A percentile compares a stretch with the other conserved stretches of the same genome.
Evolutionary conservation across 2,329 filamentous ascomycete genomes (phyloP).

Genomic region (Basipetospora chlamydospora): DNA sequence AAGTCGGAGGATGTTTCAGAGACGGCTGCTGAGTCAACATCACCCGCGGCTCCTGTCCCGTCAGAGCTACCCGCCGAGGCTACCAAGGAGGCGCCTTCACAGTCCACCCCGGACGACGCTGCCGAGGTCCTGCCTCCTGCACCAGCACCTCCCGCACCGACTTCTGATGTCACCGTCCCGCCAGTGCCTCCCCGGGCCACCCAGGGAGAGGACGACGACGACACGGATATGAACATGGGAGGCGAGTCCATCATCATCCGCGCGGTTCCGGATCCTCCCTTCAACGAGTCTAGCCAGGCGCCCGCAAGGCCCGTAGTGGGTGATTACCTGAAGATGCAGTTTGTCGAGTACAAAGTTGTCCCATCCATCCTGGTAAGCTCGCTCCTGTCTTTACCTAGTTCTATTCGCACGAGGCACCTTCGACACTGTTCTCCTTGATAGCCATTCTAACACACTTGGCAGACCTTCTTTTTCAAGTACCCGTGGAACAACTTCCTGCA

Average conservation of each 20-base stretch:
- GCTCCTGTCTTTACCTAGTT: background rate
- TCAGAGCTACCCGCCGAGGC: background rate
- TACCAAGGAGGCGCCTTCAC: background rate
- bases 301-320: conserved; percentile 59
- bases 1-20: background rate
- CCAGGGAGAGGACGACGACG: background rate
- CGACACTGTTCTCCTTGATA: conserved; percentile 9
- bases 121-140: background rate
- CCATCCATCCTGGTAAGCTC: conserved; percentile 77
- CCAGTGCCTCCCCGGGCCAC: background rate
- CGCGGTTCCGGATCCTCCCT: background rate
- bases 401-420: too few relatives aligned
- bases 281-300: background rate
- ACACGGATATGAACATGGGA: background rate
- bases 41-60: too few relatives aligned
- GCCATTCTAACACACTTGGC: too few relatives aligned
- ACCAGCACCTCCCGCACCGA: background rate
- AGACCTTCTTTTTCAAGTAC: conserved; percentile 97
- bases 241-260: conserved; percentile 4
- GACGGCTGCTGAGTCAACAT: too few relatives aligned
- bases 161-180: background rate
- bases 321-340: conserved; percentile 88
- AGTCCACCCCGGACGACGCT: background rate
- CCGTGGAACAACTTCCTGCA: conserved; percentile 99
- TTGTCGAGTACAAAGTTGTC: conserved; percentile 86